Conservation (phyloP, 2,329 filamentous ascomycete genomes). For the Botryosphaeria dothidea region DNA sequence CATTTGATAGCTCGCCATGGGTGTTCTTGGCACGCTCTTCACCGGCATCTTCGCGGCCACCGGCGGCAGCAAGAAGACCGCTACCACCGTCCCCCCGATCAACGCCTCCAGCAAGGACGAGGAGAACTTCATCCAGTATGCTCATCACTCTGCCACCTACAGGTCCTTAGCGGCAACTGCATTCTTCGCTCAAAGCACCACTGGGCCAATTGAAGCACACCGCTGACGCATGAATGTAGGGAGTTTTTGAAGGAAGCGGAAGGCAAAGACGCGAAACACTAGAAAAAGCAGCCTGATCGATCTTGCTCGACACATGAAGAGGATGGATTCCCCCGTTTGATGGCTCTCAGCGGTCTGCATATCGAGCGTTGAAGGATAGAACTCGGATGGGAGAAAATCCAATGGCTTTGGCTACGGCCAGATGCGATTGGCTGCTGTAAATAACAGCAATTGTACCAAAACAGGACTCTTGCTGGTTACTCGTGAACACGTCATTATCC, state of each 20-base stretch:
- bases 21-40: slow-evolving; percentile 43
- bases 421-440: slow-evolving; percentile 2
- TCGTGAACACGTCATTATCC: neutral
- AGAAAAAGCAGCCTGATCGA: neutral
- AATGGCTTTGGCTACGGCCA: slow-evolving; percentile 10
- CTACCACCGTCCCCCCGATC: slow-evolving; percentile 53
- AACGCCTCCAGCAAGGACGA: slow-evolving; percentile 67
- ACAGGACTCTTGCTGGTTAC: neutral
- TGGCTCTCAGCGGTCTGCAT: slow-evolving; percentile 10
- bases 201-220: neutral
- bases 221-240: slow-evolving; percentile 24
- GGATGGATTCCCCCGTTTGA: slow-evolving; percentile 6
- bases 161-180: neutral
- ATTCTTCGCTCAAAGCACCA: neutral
- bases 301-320: neutral
- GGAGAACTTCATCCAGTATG: slow-evolving; percentile 69
- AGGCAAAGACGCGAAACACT: slow-evolving; percentile 30
- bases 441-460: slow-evolving; percentile 17
- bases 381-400: neutral
- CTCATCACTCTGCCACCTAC: neutral
- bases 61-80: slow-evolving; percentile 44
- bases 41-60: slow-evolving; percentile 37
- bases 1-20: slow-evolving; percentile 59
- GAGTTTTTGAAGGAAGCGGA: slow-evolving; percentile 41
- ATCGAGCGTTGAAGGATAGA: slow-evolving; percentile 12